A percentile compares a stretch with the other conserved stretches of the same genome.
These are phyloP conservation scores for bread wheat (Triticum aestivum) DNA, from an alignment of 176 grass and related monocot genomes.

Conservation along the genomic window DNA sequence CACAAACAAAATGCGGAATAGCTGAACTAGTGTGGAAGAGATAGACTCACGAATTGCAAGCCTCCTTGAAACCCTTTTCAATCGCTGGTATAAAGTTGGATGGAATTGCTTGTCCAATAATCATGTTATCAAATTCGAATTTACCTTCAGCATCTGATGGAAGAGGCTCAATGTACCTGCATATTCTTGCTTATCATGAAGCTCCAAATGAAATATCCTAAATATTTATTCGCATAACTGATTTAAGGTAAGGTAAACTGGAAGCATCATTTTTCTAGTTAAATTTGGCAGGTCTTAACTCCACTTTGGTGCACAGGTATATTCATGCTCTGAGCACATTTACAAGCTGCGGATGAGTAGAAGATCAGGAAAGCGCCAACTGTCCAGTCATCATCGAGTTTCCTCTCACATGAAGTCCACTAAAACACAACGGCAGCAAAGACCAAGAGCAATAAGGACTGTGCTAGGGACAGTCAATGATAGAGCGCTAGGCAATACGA, in stretches of 20 bases:
- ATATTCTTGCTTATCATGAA: slow-evolving; percentile 28
- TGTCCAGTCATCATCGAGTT: background rate
- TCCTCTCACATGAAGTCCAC: background rate
- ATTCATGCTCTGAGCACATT: background rate
- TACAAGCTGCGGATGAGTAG: background rate
- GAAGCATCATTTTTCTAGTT: background rate
- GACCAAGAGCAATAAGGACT: background rate
- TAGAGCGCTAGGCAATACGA: background rate
- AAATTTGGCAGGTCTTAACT: background rate
- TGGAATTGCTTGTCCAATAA: slow-evolving; percentile 92
- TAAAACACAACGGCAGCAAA: background rate
- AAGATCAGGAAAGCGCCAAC: background rate
- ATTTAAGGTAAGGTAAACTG: background rate
- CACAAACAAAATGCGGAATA: slow-evolving; percentile 20
- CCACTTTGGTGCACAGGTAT: background rate
- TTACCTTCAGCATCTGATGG: slow-evolving; percentile 63
- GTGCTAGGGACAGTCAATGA: background rate
- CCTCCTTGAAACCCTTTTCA: slow-evolving; percentile 96
- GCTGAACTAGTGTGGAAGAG: background rate
- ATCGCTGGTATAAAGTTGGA: slow-evolving; percentile 94
- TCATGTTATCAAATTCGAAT: slow-evolving; percentile 94
- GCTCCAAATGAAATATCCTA: slow-evolving; percentile 5
- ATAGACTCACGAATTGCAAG: slow-evolving; percentile 82
- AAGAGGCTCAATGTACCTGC: slow-evolving; percentile 91
- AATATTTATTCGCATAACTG: slow-evolving; percentile 27